Conservation (phyloP, 2,329 filamentous ascomycete species). For the Cladophialophora immunda region DNA sequence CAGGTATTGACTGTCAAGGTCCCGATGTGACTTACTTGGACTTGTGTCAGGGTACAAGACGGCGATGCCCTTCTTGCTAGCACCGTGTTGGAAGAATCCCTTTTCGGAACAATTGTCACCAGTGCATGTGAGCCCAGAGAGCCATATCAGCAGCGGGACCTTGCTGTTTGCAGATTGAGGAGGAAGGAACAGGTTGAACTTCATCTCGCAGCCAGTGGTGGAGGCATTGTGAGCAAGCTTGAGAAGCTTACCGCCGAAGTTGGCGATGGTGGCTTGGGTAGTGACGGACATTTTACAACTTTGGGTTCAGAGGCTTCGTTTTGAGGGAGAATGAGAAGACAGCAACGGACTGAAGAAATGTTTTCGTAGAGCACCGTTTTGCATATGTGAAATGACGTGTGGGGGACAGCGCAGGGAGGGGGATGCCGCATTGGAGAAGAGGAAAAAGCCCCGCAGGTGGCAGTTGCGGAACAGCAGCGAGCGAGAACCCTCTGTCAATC, state of each 20-base stretch:
- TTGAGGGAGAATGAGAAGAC: not conserved
- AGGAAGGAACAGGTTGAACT: slow-evolving; percentile 90
- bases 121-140: slow-evolving; percentile 93
- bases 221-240: slow-evolving; percentile 88
- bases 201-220: slow-evolving; percentile 86
- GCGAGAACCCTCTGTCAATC: slow-evolving; percentile 10
- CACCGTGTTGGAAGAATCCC: slow-evolving; percentile 90
- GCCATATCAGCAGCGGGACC: slow-evolving; percentile 88
- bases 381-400: slow-evolving; percentile 25
- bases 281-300: slow-evolving; percentile 76
- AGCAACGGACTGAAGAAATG: slow-evolving; percentile 4
- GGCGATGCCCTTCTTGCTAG: slow-evolving; percentile 83
- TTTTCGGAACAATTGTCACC: slow-evolving; percentile 80
- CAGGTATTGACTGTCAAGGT: not conserved
- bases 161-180: slow-evolving; percentile 70
- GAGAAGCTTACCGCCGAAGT: slow-evolving; percentile 91
- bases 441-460: slow-evolving; percentile 17
- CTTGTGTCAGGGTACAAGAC: slow-evolving; percentile 95
- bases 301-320: no score
- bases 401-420: slow-evolving; percentile 5
- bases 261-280: slow-evolving; percentile 86
- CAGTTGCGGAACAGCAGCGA: slow-evolving; percentile 6
- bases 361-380: slow-evolving; percentile 12
- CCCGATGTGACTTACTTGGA: slow-evolving; percentile 68
- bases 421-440: slow-evolving; percentile 17